These are phyloP conservation scores for Phytopythium boreale DNA, from an alignment of 352 stramenopile genomes.

Conservation along the genomic window DNA sequence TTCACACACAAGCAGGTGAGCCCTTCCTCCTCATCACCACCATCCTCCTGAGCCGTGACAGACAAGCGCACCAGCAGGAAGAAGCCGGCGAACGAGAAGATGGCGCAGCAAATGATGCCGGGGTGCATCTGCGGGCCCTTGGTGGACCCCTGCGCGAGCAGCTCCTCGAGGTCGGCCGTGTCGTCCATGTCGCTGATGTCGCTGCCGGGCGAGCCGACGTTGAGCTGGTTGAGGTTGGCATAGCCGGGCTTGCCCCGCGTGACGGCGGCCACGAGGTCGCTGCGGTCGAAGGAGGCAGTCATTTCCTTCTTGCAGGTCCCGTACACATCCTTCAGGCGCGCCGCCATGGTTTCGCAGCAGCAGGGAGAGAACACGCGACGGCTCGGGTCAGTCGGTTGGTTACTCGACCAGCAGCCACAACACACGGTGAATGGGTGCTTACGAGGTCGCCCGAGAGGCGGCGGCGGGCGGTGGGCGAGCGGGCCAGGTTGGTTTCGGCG, in stretches of 20 bases:
- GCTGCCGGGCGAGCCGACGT: constrained; percentile 69
- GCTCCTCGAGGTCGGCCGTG: constrained; percentile 74
- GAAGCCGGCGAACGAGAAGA: constrained; percentile 76
- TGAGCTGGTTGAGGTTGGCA: constrained; percentile 81
- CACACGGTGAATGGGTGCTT: background rate
- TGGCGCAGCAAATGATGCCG: constrained; percentile 70
- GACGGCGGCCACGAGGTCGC: constrained; percentile 66
- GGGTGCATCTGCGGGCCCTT: constrained; percentile 73
- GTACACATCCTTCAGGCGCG: constrained; percentile 78
- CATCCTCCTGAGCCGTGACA: background rate
- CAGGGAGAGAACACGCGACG: background rate
- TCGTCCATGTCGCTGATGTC: constrained; percentile 80
- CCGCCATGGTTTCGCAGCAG: constrained; percentile 9
- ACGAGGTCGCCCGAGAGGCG: constrained; percentile 13
- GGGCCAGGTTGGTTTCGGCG: constrained; percentile 5
- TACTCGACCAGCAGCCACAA: constrained; percentile 9
- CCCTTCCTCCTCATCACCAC: background rate
- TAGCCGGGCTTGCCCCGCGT: constrained; percentile 71
- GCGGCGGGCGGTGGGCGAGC: constrained; percentile 7
- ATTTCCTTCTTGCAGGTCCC: constrained; percentile 78
- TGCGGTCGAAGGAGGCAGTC: constrained; percentile 64
- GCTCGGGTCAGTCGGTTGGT: constrained; percentile 9
- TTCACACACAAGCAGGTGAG: constrained; percentile 7
- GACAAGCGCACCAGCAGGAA: constrained; percentile 51
- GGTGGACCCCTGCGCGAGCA: constrained; percentile 69